A percentile compares a stretch with the other conserved stretches of the same genome.
Evolutionary conservation across 2,329 filamentous ascomycete genomes (phyloP).

Genomic region (Diaporthe australafricana): DNA sequence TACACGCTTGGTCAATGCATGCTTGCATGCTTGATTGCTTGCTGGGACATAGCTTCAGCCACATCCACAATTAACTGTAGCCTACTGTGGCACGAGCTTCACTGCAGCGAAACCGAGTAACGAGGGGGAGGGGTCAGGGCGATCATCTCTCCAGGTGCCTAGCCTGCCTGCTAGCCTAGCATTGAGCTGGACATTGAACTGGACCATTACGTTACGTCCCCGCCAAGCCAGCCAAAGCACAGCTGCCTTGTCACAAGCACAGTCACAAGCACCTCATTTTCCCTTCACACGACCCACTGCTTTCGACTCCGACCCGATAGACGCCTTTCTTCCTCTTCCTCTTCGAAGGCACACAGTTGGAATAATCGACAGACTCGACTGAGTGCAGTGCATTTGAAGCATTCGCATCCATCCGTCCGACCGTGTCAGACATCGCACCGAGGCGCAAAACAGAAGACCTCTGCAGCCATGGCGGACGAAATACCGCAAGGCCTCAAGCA

Average conservation of each 20-base stretch:
- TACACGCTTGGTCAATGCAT: too few species aligned
- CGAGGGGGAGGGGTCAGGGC: background rate
- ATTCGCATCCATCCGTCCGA: background rate
- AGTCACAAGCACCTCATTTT: background rate
- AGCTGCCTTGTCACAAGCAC: conserved; percentile 4
- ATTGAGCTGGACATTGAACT: too few species aligned
- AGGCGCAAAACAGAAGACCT: background rate
- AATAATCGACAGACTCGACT: background rate
- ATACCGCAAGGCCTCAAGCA: conserved; percentile 80
- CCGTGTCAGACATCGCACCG: background rate
- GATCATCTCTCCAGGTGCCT: background rate
- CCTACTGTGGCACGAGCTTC: conserved; percentile 43
- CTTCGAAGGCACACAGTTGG: background rate
- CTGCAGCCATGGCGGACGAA: conserved; percentile 74
- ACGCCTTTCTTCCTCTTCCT: background rate
- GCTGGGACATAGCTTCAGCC: conserved; percentile 36
- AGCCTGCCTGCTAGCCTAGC: background rate
- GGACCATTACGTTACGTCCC: conserved; percentile 13
- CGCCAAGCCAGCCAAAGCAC: conserved; percentile 15
- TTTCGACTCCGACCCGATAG: background rate
- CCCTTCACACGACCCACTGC: background rate
- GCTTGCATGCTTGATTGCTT: background rate
- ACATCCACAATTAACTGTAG: background rate
- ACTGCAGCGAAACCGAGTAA: background rate
- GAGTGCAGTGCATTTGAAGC: background rate